A percentile compares a stretch with the other conserved stretches of the same genome.
These are phyloP conservation scores for Nicotiana obtusifolia DNA, from an alignment of 257 asterid genomes.

Conservation along the genomic window DNA sequence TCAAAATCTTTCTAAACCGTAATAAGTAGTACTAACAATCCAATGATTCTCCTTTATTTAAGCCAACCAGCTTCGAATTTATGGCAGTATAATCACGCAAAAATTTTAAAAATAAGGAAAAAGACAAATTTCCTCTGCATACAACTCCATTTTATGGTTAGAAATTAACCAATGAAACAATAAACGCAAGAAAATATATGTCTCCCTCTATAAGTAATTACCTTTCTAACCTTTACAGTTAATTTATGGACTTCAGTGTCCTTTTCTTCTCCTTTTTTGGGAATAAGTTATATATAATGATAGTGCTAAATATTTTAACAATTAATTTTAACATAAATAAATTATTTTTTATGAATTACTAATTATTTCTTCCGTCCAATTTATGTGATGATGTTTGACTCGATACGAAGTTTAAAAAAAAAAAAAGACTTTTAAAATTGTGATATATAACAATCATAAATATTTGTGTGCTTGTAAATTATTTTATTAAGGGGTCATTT, in stretches of 20 bases:
- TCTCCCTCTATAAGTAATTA: neutral
- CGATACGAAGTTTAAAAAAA: too few species aligned
- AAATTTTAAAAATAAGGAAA: neutral
- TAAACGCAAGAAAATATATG: neutral
- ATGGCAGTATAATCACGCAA: neutral
- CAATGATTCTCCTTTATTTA: conserved; percentile 1
- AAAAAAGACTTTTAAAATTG: too few species aligned
- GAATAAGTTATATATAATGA: too few species aligned
- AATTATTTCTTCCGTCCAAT: too few species aligned
- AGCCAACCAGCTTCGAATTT: neutral
- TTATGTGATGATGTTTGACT: too few species aligned
- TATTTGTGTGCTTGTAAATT: too few species aligned
- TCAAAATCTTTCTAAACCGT: neutral
- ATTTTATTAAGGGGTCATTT: too few species aligned
- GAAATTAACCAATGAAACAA: neutral
- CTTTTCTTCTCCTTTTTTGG: too few species aligned
- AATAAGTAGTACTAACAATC: neutral
- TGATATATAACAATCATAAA: too few species aligned
- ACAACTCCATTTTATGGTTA: neutral
- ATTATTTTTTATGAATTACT: too few species aligned
- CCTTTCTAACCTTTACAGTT: neutral
- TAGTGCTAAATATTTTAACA: too few species aligned
- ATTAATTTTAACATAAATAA: too few species aligned
- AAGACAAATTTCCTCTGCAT: neutral
- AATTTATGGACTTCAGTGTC: neutral